Evolutionary conservation across 2,329 filamentous ascomycete species (phyloP), one percentile per base, ranked within the genome.

Genomic region (Colletotrichum lupini): DNA sequence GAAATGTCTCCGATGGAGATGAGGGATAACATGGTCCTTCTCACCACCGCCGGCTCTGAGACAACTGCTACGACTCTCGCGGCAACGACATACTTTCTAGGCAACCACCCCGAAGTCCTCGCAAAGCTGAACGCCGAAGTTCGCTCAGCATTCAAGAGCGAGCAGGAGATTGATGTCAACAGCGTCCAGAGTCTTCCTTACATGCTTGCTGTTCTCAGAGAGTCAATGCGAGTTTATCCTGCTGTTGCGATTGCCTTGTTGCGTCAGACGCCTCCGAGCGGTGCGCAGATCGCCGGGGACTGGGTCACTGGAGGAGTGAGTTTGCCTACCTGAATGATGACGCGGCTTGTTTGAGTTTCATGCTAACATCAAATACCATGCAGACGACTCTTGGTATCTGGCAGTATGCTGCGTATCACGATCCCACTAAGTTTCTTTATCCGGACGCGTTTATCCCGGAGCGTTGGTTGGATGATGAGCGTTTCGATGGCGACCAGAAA

Each of bases 371-470:
- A 24, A 46, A 46, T 8, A 5, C 24, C 12, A 26, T 22, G 37
- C 6, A 63, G 85, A 86, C 83, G 3, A 75, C 77, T 16, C 81
- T 88, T 0, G 81, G 82, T 0, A 79, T 87, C 0, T 82, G 83
- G 59, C 85, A 88, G 52, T 86, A 81, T 75, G 81, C 85, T 2
- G 79, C 84, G 6, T 85, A 85, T 73, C 83, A 83, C 70, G 83
- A 83, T 56, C 79, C 82, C 3, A 75, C 79, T 11, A 82, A 87
- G 75, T 90, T 87, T 76, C 80, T 79, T 5, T 79, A 86, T 1
- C 83, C 87, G 0, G 78, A 84, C 24, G 77, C 76, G 0, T 90
- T 84, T 75, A 80, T 80, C 5, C 88, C 88, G 0, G 86, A 89
- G 75, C 81, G 87, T 0, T 89, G 85, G 80, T 69, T 81, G 0